A percentile compares a stretch with the other conserved stretches of the same genome.
Conservation (phyloP, 2,329 filamentous ascomycete genomes). For the Hymenoscyphus infarciens region DNA sequence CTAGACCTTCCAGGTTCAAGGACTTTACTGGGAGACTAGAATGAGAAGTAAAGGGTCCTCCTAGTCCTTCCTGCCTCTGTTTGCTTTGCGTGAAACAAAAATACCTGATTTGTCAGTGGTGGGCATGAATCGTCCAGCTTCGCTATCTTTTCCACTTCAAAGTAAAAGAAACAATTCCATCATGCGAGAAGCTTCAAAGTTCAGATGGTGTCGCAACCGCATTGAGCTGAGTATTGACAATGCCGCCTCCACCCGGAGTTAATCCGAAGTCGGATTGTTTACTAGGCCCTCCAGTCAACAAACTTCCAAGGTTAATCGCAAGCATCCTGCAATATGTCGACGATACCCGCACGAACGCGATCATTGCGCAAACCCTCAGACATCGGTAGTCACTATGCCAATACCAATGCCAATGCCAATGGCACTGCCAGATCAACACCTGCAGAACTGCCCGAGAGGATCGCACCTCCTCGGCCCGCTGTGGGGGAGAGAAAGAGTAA, state of each 20-base stretch:
- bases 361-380: conserved; percentile 30
- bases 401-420: background rate
- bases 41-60: too few species aligned
- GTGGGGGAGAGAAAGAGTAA: conserved; percentile 19
- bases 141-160: background rate
- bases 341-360: conserved; percentile 27
- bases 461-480: conserved; percentile 6
- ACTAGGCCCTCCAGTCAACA: background rate
- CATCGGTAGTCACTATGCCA: conserved; percentile 13
- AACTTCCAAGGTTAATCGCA: background rate
- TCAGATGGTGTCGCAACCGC: too few species aligned
- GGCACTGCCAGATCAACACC: background rate
- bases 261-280: background rate
- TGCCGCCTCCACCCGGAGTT: background rate
- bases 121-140: background rate
- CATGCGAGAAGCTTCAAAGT: background rate
- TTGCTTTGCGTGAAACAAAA: conserved; percentile 7
- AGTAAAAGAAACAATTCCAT: background rate
- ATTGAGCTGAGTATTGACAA: too few species aligned
- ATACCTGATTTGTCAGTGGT: background rate
- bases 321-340: conserved; percentile 21
- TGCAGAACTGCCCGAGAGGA: conserved; percentile 13
- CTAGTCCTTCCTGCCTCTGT: background rate
- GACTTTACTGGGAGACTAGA: too few species aligned
- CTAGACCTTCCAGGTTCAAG: background rate